Evolutionary conservation across 139 green algal genomes (phyloP).

Genomic region (Diplosphaera chodatii): DNA sequence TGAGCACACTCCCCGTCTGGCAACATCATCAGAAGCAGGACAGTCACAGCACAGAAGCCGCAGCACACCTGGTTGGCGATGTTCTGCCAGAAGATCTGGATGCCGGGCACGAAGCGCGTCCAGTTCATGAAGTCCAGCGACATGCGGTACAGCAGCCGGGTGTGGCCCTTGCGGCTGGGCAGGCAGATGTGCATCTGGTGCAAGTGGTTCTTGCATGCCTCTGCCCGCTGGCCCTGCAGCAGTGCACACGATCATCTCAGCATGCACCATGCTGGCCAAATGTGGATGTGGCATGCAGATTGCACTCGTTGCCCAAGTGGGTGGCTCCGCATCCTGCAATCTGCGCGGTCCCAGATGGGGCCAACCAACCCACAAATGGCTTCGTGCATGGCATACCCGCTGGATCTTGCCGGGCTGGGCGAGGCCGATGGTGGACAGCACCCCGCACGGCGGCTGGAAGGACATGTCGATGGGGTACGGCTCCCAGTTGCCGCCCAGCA

Average conservation of each 20-base stretch:
- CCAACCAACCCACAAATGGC: no score
- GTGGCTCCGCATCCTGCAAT: no score
- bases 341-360: no score
- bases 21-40: no score
- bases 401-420: slow-evolving; percentile 84
- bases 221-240: slow-evolving; percentile 43
- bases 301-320: no score
- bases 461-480: slow-evolving; percentile 98
- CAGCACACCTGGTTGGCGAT: slow-evolving; percentile 49
- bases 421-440: slow-evolving; percentile 84
- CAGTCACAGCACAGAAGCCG: no score
- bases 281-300: no score
- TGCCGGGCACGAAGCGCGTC: slow-evolving; percentile 75
- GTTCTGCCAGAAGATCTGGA: slow-evolving; percentile 81
- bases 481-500: slow-evolving; percentile 84
- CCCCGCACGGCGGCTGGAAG: slow-evolving; percentile 92
- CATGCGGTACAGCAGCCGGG: slow-evolving; percentile 97
- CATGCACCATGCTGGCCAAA: no score
- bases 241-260: neutral
- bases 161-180: slow-evolving; percentile 73
- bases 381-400: slow-evolving; percentile 22
- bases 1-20: no score
- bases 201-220: slow-evolving; percentile 84
- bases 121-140: slow-evolving; percentile 90
- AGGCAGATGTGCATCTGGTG: slow-evolving; percentile 97